Base-by-base conservation (phyloP, 2,329 filamentous ascomycete genomes). In the Fusarium caatingaense region DNA sequence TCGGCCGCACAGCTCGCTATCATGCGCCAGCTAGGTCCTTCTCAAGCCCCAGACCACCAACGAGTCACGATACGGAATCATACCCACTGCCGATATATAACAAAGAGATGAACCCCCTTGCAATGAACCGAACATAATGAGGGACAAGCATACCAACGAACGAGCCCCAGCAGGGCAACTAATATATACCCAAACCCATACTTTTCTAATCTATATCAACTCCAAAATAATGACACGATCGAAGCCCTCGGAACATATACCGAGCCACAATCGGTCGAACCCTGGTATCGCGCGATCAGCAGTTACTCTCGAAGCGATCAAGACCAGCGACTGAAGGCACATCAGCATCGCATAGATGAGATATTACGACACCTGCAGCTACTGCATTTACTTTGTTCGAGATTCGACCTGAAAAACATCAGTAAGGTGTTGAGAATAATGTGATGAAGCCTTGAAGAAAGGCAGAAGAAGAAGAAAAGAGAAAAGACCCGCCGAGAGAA, bases 21-120 rank as follows among this genome's bases (percentile, higher is more conserved):
- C 83, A 87, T 72, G 80, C 85, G 10, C 87, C 87, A 25, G 79
- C 81, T 51, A 81, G 84, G 58, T 89, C 87, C 1, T 88, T 86
- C 73, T 89, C 87, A 50, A 87, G 83, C 69, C 86, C 87, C 7
- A 81, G 84, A 27, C 83, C 85, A 9, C 85, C 86, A 10, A 25
- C 72, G n/a, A 72, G 78, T 2, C 86, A 84, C 82, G 83, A 86
- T 40, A 76, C 80, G 42, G 76, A 82, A 41, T 81, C 80, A 3
- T 83, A 83, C 66, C 78, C 79, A 44, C 76, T 51, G 46, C 73
- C 74, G 70, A 68, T 63, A 40, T 63, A 74, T 32, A 69, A 80
- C 46, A 80, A 83, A 49, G 79, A 82, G 56, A 83, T 86, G 77
- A 86, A 88, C 72, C 86, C 86, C 5, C 78, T 88, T 23, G 84